A percentile compares a stretch with the other conserved stretches of the same genome.
These are phyloP conservation scores for Paramecium octaurelia DNA, from an alignment of 73 alveolate species.

Conservation along the genomic window DNA sequence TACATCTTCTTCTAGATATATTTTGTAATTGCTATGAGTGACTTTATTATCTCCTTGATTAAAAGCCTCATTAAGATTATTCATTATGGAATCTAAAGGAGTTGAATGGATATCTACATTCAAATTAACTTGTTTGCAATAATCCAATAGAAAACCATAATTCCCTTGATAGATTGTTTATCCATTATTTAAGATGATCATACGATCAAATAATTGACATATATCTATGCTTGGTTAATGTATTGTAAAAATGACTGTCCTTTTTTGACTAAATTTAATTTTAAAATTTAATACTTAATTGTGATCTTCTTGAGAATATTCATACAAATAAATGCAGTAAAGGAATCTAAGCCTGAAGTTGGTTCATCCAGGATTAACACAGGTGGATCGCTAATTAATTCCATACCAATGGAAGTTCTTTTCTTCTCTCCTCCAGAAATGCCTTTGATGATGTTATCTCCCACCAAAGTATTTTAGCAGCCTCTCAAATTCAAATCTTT, in stretches of 20 bases:
- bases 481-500: constrained; percentile 10
- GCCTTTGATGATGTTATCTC: constrained; percentile 32
- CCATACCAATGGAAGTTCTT: constrained; percentile 40
- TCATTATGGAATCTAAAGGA: constrained; percentile 33
- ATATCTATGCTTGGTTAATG: constrained; percentile 55
- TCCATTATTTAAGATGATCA: constrained; percentile 27
- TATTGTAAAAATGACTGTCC: constrained; percentile 52
- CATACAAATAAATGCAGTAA: constrained; percentile 40
- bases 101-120: neutral
- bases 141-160: neutral
- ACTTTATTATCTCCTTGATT: neutral
- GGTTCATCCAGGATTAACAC: constrained; percentile 16
- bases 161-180: constrained; percentile 41
- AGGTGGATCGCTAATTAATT: constrained; percentile 25
- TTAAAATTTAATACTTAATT: neutral
- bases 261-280: neutral
- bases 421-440: constrained; percentile 45
- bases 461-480: constrained; percentile 51
- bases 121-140: neutral
- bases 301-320: constrained; percentile 39
- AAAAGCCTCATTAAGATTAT: neutral
- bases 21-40: neutral
- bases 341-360: constrained; percentile 47
- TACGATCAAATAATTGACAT: constrained; percentile 42
- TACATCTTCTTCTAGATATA: neutral